Conservation (phyloP, 192 early-diverging fungal species). For the Coemansia sp. region DNA sequence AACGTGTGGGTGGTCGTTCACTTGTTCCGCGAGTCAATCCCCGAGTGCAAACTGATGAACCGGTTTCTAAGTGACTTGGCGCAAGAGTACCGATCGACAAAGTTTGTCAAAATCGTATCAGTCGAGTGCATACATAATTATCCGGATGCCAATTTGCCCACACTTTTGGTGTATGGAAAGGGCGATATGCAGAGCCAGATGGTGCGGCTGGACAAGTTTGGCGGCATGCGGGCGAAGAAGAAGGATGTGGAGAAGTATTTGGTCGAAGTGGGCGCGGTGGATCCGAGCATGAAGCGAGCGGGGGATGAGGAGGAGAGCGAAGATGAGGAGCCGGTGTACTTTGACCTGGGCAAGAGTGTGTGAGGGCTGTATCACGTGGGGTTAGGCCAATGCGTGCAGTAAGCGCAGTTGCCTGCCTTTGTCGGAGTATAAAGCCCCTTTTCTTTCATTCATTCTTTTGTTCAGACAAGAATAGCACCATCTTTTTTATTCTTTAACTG, state of each 20-base stretch:
- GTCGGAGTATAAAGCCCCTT: too few species aligned
- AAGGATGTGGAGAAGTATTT: conserved; percentile 58
- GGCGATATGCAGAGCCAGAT: conserved; percentile 85
- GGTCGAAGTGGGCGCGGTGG: conserved; percentile 56
- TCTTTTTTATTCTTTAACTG: neutral
- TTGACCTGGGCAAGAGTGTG: conserved; percentile 38
- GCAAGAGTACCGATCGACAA: conserved; percentile 77
- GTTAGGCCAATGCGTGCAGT: neutral
- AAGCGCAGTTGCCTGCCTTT: neutral
- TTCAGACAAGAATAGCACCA: neutral
- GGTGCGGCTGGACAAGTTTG: conserved; percentile 75
- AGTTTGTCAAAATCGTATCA: conserved; percentile 92
- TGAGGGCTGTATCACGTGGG: neutral
- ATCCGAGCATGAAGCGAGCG: conserved; percentile 34
- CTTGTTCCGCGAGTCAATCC: conserved; percentile 65
- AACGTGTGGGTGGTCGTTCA: conserved; percentile 63
- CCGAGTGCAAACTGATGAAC: conserved; percentile 83
- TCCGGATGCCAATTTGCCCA: conserved; percentile 86
- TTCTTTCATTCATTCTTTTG: neutral
- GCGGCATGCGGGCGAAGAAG: conserved; percentile 76
- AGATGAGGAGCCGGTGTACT: conserved; percentile 20
- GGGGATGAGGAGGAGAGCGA: conserved; percentile 21
- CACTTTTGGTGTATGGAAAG: conserved; percentile 84
- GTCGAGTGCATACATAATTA: conserved; percentile 95
- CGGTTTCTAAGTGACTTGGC: conserved; percentile 60